These are phyloP conservation scores for Rhododendron simsii DNA, from an alignment of 148 eudicot species.

Conservation along the genomic window DNA sequence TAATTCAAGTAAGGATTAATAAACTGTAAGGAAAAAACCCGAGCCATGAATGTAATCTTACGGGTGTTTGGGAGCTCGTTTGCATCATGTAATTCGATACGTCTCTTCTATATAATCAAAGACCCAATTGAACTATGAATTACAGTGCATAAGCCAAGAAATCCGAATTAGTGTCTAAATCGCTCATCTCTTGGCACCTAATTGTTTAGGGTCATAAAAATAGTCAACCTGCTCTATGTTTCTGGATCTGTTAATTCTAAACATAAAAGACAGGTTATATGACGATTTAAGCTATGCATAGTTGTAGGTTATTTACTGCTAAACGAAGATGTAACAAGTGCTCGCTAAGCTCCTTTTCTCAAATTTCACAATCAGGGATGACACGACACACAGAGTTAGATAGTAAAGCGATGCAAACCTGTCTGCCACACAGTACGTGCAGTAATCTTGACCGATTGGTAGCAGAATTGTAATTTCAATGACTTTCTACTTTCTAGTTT, in stretches of 20 bases:
- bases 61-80: no score
- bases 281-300: not conserved
- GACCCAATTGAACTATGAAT: slow-evolving; percentile 38
- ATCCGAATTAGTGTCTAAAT: slow-evolving; percentile 69
- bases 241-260: slow-evolving; percentile 47
- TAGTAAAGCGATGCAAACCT: not conserved
- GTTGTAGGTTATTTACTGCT: not conserved
- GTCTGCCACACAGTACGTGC: not conserved
- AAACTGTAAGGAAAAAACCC: no score
- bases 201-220: slow-evolving; percentile 46
- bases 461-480: not conserved
- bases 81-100: no score
- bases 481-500: not conserved
- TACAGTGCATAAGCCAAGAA: slow-evolving; percentile 58
- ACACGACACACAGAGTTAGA: not conserved
- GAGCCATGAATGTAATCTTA: no score
- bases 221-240: slow-evolving; percentile 64
- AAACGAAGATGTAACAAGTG: not conserved
- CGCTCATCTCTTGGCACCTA: slow-evolving; percentile 87
- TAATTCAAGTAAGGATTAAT: no score
- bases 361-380: not conserved
- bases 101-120: no score
- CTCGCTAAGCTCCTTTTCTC: not conserved
- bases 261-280: not conserved
- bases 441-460: not conserved